Evolutionary conservation across 129 eudicot genomes (phyloP), one percentile per base, ranked within the genome.

Genomic region (Escallonia herrerae): DNA sequence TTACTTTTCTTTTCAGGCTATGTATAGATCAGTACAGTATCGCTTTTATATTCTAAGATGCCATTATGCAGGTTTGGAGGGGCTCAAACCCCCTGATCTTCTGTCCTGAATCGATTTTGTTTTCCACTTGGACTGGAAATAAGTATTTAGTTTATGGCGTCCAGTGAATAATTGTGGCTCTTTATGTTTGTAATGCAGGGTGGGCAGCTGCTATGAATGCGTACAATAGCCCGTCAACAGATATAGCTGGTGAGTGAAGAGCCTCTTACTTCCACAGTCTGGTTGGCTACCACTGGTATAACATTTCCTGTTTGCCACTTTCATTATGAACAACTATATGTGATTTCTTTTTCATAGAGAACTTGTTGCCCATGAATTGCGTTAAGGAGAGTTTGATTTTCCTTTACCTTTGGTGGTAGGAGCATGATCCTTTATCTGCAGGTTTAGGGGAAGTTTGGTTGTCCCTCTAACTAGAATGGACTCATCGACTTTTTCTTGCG

Each of bases 171-270:
- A 56, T 66, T 41, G 37, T 15, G 7, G 15, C 22, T 44, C 40
- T 48, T 9, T 42, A 9, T 64, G 37, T 22, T 15, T n/a, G 15
- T 46, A 42, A 22, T 60, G 58, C 76, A 91, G 97, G 97, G 65
- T 91, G 97, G 97, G 69, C 82, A 40, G 95, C 95, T 84, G 86
- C 96, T 43, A 79, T 87, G 70, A 75, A 68, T 77, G 93, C 87
- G 54, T 83, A 66, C 73, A 88, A 85, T 68, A 86, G 71, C 81
- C 90, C 86, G 38, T 79, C 87, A 74, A 84, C 80, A 60, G 95
- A 85, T 85, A 83, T 82, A 43, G 64, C 82, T 48, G 97, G 97
- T 85, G 65, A 74, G 90, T 79, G 58, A 67, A 40, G 60, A 69
- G 43, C 22, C 45, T 71, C 33, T 15, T 13, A 46, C 37, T 7